Percentiles rank a stretch among this genome's conserved stretches.
phyloP scores from a whole-genome alignment of 768 basidiomycete species.

The Floccularia luteovirens region DNA sequence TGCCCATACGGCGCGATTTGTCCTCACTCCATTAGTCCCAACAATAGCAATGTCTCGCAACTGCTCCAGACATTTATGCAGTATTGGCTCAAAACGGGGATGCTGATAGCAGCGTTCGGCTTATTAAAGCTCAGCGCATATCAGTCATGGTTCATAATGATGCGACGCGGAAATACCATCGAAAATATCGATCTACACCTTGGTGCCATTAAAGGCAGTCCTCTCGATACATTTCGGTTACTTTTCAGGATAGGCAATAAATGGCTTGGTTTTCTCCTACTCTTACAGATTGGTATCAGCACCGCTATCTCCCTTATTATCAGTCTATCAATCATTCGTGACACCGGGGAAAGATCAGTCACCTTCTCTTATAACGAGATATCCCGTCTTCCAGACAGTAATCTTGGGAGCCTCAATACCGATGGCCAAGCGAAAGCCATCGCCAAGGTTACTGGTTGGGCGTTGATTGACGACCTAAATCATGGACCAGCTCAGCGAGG shows the following conservation, averaged over 20 bases:
- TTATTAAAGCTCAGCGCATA: slow-evolving; percentile 9
- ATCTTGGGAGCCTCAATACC: slow-evolving; percentile 2
- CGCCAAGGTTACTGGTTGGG: slow-evolving; percentile 9
- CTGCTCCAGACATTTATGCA: slow-evolving; percentile 10
- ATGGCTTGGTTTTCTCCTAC: slow-evolving; percentile 7
- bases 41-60: slow-evolving; percentile 6
- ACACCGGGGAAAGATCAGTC: background rate
- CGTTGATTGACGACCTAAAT: slow-evolving; percentile 5
- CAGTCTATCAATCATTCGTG: slow-evolving; percentile 8
- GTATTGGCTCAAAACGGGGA: slow-evolving; percentile 10
- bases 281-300: slow-evolving; percentile 5
- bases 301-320: slow-evolving; percentile 6
- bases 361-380: slow-evolving; percentile 4
- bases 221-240: slow-evolving; percentile 6
- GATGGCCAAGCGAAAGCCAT: slow-evolving; percentile 8
- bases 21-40: slow-evolving; percentile 7
- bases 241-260: slow-evolving; percentile 6
- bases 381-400: slow-evolving; percentile 7
- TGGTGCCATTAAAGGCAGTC: slow-evolving; percentile 9
- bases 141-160: slow-evolving; percentile 11
- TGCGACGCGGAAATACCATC: slow-evolving; percentile 10
- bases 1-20: slow-evolving; percentile 7
- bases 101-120: slow-evolving; percentile 6
- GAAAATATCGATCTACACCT: slow-evolving; percentile 10
- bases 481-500: slow-evolving; percentile 8